A percentile compares a stretch with the other conserved stretches of the same genome.
These are phyloP conservation scores for Rickenella mellea DNA, from an alignment of 768 basidiomycete species.

Conservation along the genomic window DNA sequence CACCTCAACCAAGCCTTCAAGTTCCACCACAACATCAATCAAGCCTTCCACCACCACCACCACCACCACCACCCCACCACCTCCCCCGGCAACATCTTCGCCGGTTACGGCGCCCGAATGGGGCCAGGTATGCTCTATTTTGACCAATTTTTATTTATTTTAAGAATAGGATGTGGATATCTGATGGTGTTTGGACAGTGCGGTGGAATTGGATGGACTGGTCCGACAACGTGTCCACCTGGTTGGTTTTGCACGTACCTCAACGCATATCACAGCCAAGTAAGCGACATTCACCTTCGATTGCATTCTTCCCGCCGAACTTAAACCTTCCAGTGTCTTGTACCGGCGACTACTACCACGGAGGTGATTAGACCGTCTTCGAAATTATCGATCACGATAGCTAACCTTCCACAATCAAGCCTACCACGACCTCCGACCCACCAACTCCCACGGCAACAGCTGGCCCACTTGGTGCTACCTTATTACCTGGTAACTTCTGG, in stretches of 20 bases:
- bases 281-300: too few species aligned
- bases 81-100: too few species aligned
- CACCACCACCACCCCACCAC: not conserved
- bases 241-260: slow-evolving; percentile 36
- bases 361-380: slow-evolving; percentile 7
- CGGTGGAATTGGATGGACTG: slow-evolving; percentile 42
- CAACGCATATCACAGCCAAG: slow-evolving; percentile 42
- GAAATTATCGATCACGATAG: not conserved
- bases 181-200: too few species aligned
- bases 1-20: slow-evolving; percentile 1
- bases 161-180: not conserved
- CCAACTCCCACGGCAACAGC: too few species aligned
- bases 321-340: too few species aligned
- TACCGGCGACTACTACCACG: slow-evolving; percentile 9
- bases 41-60: not conserved
- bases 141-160: not conserved
- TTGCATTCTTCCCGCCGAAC: too few species aligned
- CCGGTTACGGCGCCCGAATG: slow-evolving; percentile 21
- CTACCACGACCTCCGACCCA: too few species aligned
- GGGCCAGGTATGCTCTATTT: slow-evolving; percentile 19
- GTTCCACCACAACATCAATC: too few species aligned
- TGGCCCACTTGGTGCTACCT: too few species aligned
- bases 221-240: slow-evolving; percentile 37
- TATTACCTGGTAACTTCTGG: slow-evolving; percentile 41
- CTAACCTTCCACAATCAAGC: slow-evolving; percentile 7